Evolutionary conservation across 1,284 basidiomycete genomes (phyloP).

Genomic region (Singerocomus inundabilis): DNA sequence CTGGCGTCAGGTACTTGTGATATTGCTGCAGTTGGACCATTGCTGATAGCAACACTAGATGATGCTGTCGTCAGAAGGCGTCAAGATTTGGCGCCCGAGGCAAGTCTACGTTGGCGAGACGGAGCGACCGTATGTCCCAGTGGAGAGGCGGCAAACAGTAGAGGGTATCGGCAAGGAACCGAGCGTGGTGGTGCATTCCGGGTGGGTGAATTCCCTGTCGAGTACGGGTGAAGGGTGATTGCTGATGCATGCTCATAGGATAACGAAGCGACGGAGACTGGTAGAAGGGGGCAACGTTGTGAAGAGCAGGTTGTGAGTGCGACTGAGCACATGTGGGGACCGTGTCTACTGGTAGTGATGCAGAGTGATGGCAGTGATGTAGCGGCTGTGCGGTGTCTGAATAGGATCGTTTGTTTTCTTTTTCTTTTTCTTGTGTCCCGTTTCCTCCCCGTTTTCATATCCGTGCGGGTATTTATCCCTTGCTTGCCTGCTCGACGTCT

Average conservation of each 20-base stretch:
- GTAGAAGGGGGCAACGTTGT: conserved; percentile 47
- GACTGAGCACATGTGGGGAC: background rate
- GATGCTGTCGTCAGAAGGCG: conserved; percentile 84
- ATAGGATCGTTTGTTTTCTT: too few relatives aligned
- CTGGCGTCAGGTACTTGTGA: conserved; percentile 66
- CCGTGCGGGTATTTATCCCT: conserved; percentile 18
- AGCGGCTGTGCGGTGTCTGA: conserved; percentile 27
- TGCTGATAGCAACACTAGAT: conserved; percentile 48
- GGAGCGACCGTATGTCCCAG: conserved; percentile 69
- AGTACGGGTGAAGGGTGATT: conserved; percentile 28
- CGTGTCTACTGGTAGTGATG: background rate
- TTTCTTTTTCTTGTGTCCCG: background rate
- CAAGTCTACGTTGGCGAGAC: conserved; percentile 78
- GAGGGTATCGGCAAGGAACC: conserved; percentile 57
- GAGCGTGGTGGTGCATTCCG: conserved; percentile 68
- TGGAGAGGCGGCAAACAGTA: conserved; percentile 57
- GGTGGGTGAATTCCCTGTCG: conserved; percentile 51
- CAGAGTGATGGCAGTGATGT: background rate
- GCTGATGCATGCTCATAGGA: conserved; percentile 43
- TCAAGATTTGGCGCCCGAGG: conserved; percentile 88
- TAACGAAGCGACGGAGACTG: conserved; percentile 73
- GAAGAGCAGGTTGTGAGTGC: conserved; percentile 51
- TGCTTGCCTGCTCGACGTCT: conserved; percentile 21
- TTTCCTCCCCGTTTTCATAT: conserved; percentile 20
- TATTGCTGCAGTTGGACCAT: background rate